Base-by-base conservation (phyloP, 1,284 basidiomycete genomes). In the Microbotryomycetes sp. region DNA sequence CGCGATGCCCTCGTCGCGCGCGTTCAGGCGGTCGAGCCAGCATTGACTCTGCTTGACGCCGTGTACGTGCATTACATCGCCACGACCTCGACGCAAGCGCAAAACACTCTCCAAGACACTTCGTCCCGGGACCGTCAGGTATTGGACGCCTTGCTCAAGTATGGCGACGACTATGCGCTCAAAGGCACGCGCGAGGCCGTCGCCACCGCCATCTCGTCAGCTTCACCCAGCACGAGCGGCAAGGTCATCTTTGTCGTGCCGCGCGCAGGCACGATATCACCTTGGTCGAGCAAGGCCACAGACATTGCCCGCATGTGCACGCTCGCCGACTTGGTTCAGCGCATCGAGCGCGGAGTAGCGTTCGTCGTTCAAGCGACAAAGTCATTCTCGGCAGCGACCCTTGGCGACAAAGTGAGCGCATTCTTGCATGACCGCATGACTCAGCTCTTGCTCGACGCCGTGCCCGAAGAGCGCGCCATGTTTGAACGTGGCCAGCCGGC, bases 261-360 rank as follows among this genome's bases (percentile, higher is more conserved):
- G n/a, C 65, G 65, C 11, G 55, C 65, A 15, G 87, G 86, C 3
- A 86, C 87, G 31, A 86, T 91, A 73, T 89, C 88, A 23, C 89
- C 94, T 1, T 97, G 94, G 94, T 96, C 92, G 7, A 92, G 89
- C 77, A 97, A 97, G 77, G 94, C 94, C 3, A 96, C 93, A 2
- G 92, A 97, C 73, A 97, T 97, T 62, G 83, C 91, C n/a, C 77
- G 79, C 24, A 84, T 93, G 65, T 97, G 94, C 77, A 86, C 85
- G 54, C 82, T 97, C 6, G 82, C 80, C 9, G 73, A 78, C 4
- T 78, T 85, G 61, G 79, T 97, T 54, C 81, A 85, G 66, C 83
- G 94, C 50, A 77, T 97, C 60, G 94, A 97, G 75, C 85, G 92
- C 26, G 91, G 92, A 3, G 75, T 86, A 21, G 83, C 83, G 4